Evolutionary conservation across 371 early-diverging fungal species (phyloP).

Genomic region (Apophysomyces trapeziformis): DNA sequence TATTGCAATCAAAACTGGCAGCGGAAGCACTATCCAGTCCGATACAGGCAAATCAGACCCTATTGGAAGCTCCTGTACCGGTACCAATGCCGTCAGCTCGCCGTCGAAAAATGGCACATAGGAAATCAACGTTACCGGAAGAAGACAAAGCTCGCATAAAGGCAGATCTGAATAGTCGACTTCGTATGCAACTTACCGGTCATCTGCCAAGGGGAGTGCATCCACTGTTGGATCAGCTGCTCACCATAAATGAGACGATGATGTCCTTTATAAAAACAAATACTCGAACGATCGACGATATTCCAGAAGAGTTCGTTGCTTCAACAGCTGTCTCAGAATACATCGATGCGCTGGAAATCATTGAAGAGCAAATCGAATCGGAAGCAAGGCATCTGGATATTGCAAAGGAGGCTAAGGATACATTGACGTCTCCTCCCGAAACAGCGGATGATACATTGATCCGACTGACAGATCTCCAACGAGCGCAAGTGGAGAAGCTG

Average conservation of each 20-base stretch:
- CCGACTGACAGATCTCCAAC: constrained; percentile 47
- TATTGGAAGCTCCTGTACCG: constrained; percentile 35
- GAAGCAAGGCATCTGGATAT: constrained; percentile 35
- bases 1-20: constrained; percentile 16
- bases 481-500: constrained; percentile 35
- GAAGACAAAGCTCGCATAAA: constrained; percentile 52
- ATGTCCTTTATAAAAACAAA: constrained; percentile 45
- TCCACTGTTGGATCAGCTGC: constrained; percentile 42
- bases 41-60: background rate
- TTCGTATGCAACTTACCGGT: constrained; percentile 52
- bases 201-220: constrained; percentile 53
- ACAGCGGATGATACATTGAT: constrained; percentile 42
- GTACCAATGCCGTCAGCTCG: constrained; percentile 43
- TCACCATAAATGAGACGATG: constrained; percentile 47
- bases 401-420: constrained; percentile 34
- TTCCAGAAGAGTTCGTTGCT: constrained; percentile 43
- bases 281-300: constrained; percentile 42
- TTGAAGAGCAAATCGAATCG: constrained; percentile 37
- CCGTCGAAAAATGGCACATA: constrained; percentile 31
- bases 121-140: constrained; percentile 42
- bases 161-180: constrained; percentile 42
- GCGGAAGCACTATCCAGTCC: constrained; percentile 13
- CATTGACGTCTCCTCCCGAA: constrained; percentile 37
- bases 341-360: constrained; percentile 42
- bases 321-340: constrained; percentile 39